A percentile compares a stretch with the other conserved stretches of the same genome.
These are phyloP conservation scores for Zygoascus meyerae DNA, from an alignment of 1,139 yeast genomes.

Conservation along the genomic window DNA sequence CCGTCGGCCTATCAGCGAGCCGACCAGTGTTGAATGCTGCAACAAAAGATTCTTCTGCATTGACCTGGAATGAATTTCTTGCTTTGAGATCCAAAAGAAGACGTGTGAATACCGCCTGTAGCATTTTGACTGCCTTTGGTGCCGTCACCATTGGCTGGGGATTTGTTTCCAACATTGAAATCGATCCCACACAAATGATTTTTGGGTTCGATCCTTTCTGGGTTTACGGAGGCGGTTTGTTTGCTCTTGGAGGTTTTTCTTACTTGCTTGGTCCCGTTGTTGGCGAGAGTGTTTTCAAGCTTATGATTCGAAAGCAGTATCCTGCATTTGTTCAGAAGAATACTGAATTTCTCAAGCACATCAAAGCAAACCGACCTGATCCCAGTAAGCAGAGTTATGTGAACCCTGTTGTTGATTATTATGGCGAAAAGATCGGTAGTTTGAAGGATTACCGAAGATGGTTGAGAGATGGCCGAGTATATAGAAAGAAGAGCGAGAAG, in stretches of 20 bases:
- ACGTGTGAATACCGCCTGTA: conserved; percentile 59
- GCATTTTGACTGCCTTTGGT: conserved; percentile 58
- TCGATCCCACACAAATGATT: conserved; percentile 75
- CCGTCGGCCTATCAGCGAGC: not conserved
- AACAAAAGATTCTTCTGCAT: conserved; percentile 7
- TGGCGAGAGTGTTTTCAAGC: conserved; percentile 64
- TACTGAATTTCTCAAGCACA: conserved; percentile 63
- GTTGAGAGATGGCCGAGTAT: conserved; percentile 92
- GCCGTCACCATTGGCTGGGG: conserved; percentile 73
- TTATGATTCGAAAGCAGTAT: conserved; percentile 45
- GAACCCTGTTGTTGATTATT: conserved; percentile 96
- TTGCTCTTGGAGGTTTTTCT: conserved; percentile 74
- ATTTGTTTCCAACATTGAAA: conserved; percentile 69
- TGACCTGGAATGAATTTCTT: conserved; percentile 78
- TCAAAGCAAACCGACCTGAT: conserved; percentile 77
- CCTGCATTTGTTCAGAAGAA: conserved; percentile 48
- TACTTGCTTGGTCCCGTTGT: conserved; percentile 77
- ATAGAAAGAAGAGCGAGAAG: conserved; percentile 76
- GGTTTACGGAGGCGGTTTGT: conserved; percentile 47
- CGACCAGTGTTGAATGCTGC: not conserved
- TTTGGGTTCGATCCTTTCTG: conserved; percentile 85
- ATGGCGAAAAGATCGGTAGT: conserved; percentile 91
- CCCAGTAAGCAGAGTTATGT: conserved; percentile 89
- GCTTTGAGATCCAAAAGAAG: conserved; percentile 70
- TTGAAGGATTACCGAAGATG: conserved; percentile 85